These are phyloP conservation scores for Diplodia sapinea DNA, from an alignment of 2,329 filamentous ascomycete genomes.

Conservation along the genomic window DNA sequence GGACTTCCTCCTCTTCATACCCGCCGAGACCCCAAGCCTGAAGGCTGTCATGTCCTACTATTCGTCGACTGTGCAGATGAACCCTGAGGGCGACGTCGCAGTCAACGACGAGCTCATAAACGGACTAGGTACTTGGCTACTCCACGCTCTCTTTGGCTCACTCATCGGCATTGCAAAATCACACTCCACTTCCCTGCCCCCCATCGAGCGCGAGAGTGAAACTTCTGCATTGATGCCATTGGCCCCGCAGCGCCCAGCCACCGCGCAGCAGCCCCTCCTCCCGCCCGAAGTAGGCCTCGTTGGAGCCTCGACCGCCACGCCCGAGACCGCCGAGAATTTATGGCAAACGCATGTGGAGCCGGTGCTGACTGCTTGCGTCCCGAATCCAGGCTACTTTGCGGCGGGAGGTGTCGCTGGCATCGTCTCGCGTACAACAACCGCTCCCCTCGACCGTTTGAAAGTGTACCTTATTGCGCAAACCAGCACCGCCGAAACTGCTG, in stretches of 20 bases:
- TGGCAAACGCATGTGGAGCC: conserved; percentile 46
- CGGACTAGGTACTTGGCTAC: conserved; percentile 88
- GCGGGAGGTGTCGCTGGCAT: conserved; percentile 94
- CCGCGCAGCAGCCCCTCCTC: conserved; percentile 40
- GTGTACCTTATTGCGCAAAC: conserved; percentile 97
- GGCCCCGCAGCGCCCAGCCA: conserved; percentile 39
- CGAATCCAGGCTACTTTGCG: conserved; percentile 95
- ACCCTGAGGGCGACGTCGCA: conserved; percentile 90
- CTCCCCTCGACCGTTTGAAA: conserved; percentile 94
- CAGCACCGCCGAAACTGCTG: conserved; percentile 62
- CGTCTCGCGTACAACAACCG: conserved; percentile 92
- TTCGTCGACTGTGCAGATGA: conserved; percentile 84
- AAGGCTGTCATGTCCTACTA: conserved; percentile 90
- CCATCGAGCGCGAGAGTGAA: conserved; percentile 24
- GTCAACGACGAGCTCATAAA: conserved; percentile 90
- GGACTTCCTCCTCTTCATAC: conserved; percentile 92
- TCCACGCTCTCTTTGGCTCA: conserved; percentile 77
- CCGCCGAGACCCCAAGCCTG: conserved; percentile 71
- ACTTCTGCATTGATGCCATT: conserved; percentile 36
- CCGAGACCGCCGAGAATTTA: conserved; percentile 33
- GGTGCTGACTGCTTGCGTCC: conserved; percentile 66
- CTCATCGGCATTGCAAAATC: conserved; percentile 70
- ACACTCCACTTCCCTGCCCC: conserved; percentile 39
- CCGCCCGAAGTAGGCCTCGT: conserved; percentile 37
- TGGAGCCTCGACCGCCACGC: conserved; percentile 34